These are phyloP conservation scores for Thymus mandschuricus DNA, from an alignment of 257 asterid genomes.

Conservation along the genomic window DNA sequence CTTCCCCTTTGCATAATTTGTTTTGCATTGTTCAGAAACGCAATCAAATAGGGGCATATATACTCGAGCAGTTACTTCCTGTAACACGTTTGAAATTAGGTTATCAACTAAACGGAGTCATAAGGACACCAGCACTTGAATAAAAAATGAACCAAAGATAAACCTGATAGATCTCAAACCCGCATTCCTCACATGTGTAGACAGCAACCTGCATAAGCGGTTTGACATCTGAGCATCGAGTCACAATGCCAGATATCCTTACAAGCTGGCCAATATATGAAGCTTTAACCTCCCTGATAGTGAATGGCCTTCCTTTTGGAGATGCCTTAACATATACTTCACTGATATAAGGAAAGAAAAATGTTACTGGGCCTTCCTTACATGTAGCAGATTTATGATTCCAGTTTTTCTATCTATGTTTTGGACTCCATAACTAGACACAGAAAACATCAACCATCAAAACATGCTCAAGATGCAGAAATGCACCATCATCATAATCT, in stretches of 20 bases:
- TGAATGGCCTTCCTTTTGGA: conserved; percentile 80
- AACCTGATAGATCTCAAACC: conserved; percentile 98
- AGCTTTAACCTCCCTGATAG: conserved; percentile 97
- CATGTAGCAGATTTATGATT: no score
- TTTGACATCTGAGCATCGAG: conserved; percentile 95
- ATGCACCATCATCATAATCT: background rate
- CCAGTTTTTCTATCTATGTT: no score
- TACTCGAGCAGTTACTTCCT: conserved; percentile 93
- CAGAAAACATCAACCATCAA: background rate
- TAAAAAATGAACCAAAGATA: conserved; percentile 10
- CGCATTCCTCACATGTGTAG: conserved; percentile 97
- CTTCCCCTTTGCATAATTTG: conserved; percentile 76
- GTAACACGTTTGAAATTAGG: conserved; percentile 28
- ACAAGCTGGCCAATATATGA: conserved; percentile 94
- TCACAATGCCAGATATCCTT: conserved; percentile 87
- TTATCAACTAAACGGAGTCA: conserved; percentile 9
- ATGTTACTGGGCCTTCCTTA: conserved; percentile 24
- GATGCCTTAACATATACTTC: conserved; percentile 88
- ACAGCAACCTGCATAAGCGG: conserved; percentile 99
- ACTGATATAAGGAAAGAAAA: conserved; percentile 50
- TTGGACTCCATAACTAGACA: background rate
- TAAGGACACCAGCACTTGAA: conserved; percentile 5
- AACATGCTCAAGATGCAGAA: conserved; percentile 5
- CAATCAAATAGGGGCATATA: conserved; percentile 96
- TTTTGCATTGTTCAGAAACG: conserved; percentile 71